Evolutionary conservation across 495 filamentous ascomycete genomes (phyloP), one percentile per base, ranked within the genome.

Genomic region (Trichoderma erinaceum): DNA sequence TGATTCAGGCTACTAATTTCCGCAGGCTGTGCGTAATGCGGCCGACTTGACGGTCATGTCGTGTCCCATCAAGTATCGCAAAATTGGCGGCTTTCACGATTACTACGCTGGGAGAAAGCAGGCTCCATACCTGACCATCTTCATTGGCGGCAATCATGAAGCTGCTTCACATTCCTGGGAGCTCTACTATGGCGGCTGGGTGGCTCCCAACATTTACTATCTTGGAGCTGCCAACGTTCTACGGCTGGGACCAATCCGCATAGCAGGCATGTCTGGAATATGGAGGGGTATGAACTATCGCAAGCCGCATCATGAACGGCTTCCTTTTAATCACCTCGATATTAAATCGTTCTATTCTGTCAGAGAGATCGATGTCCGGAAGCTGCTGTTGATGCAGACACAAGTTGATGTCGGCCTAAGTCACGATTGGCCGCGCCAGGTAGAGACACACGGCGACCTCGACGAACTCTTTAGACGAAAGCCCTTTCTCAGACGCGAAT

Each of bases 141-240:
- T 98, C 76, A 85, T 97, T 64, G 93, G 88, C 46, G 95, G 95
- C 10, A 99, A 99, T 74, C 95, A 99, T 70, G 95, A 99, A 76
- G 92, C 95, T 0, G 88, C 90, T 69, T 92, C 89, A 41, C 84
- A 97, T 74, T 75, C 97, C 0, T 92, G 85, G 79, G 95, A 99
- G 74, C 84, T 99, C 3, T 96, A 91, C 79, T 96, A 98, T 75
- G 95, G 95, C 50, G 95, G 95, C 46, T 99, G 95, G 95, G 95
- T 92, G 2, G 94, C 94, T 1, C 93, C 91, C 21, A 97, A 94
- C 66, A 99, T 99, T 65, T 99, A 96, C 81, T 99, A 96, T 79
- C 77, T 98, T 71, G 95, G 95, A 52, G 92, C 93, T 15, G 91
- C 95, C 32, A 96, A 93, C 71, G 88, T 97, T 11, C 72, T 99